Conservation (phyloP, 169 alveolate genomes). For the Perkinsus olseni region DNA sequence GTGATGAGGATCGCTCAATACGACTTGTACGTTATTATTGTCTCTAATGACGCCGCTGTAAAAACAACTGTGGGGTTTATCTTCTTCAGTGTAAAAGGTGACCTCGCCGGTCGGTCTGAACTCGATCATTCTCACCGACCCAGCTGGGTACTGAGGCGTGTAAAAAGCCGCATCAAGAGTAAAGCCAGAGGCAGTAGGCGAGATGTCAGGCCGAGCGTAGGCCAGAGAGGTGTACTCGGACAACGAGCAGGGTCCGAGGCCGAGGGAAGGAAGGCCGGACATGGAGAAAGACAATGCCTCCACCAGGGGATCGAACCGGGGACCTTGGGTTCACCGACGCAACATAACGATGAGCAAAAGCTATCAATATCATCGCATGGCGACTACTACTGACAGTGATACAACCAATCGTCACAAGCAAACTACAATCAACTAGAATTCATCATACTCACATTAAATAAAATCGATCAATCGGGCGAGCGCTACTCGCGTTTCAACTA, state of each 20-base stretch:
- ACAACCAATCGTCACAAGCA: not conserved
- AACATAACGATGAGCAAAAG: not conserved
- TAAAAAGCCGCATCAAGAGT: not conserved
- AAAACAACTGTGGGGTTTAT: not conserved
- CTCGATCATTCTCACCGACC: not conserved
- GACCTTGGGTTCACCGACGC: not conserved
- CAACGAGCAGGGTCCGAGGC: too few species aligned
- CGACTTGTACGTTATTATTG: not conserved
- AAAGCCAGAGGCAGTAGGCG: not conserved
- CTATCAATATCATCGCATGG: not conserved
- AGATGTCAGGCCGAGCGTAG: too few species aligned
- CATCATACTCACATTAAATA: not conserved
- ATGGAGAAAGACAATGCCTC: too few species aligned
- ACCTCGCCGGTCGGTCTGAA: not conserved
- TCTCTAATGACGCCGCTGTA: not conserved
- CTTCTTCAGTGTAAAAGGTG: not conserved
- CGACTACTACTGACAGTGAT: not conserved
- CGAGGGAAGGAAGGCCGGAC: too few species aligned
- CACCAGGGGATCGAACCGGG: not conserved
- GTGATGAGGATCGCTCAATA: not conserved
- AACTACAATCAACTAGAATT: not conserved
- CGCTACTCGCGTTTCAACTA: not conserved
- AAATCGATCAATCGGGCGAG: not conserved
- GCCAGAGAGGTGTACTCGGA: too few species aligned
- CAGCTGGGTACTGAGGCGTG: not conserved